Base-by-base conservation (phyloP, 169 alveolate species). In the Plasmodium ovale region DNA sequence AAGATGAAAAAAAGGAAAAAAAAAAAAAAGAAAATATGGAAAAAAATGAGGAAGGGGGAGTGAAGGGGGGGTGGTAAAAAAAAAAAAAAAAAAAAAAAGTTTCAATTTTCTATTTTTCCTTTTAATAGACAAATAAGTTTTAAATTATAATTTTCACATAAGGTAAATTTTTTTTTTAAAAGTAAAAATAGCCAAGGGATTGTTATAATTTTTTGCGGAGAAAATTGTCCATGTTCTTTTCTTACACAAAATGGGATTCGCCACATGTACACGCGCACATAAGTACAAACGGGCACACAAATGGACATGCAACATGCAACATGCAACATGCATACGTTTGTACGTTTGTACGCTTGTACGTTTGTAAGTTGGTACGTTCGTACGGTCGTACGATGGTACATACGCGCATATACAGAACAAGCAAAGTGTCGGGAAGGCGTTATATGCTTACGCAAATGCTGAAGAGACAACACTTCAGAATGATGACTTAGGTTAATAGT, bases 111-210 rank as follows among this genome's bases (percentile, higher is more conserved):
- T 64, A 16, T 37, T 44, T 64, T 29, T 64, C 33, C 72, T 64
- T 47, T 31, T 31, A 64, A 29, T 64, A 64, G 72, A 64, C 72
- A 64, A 64, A 64, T 64, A n/a, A 2, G 16, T n/a, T 35, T 35
- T 21, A 64, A 64, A 23, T 44, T 64, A 64, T 3, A 31, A 10
- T 44, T 37, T 44, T 64, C 21, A 27, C 21, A 31, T 31, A n/a
- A 14, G 21, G 14, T 62, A 62, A 39, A 39, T 9, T 51, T 10
- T 51, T 51, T 51, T 62, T n/a, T 31, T 31, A 64, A 33, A 35
- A 64, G 23, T 19, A 58, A 58, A 9, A 64, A 64, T n/a, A n/a
- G n/a, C 14, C 2, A 29, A 0, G 16, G 39, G 33, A n/a, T 64
- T 33, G n/a, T 21, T 27, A 23, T 29, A 25, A n/a, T 31, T 12